These are phyloP conservation scores for Pseudopithomyces maydicus DNA, from an alignment of 2,329 filamentous ascomycete species.

Conservation along the genomic window DNA sequence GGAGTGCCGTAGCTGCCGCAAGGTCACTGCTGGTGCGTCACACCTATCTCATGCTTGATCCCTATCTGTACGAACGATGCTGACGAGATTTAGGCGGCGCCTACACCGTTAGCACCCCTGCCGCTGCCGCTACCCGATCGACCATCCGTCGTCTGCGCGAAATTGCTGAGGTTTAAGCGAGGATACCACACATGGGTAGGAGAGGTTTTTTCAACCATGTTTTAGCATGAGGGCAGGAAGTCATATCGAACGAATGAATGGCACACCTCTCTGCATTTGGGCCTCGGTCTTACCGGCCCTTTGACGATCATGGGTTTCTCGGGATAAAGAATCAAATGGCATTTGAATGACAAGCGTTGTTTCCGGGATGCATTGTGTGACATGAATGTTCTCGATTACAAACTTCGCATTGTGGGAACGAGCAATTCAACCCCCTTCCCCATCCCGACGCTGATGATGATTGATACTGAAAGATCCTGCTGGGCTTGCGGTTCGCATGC, in stretches of 20 bases:
- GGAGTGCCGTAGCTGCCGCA: constrained; percentile 95
- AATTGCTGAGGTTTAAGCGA: constrained; percentile 86
- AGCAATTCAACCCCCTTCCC: too few relatives aligned
- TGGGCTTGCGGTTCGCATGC: background rate
- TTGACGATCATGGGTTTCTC: constrained; percentile 40
- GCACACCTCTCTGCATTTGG: constrained; percentile 35
- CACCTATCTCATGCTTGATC: background rate
- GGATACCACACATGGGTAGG: constrained; percentile 31
- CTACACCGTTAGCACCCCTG: constrained; percentile 92
- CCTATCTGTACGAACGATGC: background rate
- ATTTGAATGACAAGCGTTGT: constrained; percentile 30
- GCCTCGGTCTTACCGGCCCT: constrained; percentile 41
- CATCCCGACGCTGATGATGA: too few relatives aligned
- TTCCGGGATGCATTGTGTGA: background rate
- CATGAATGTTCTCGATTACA: background rate
- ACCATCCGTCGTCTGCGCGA: constrained; percentile 96
- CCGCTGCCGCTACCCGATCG: constrained; percentile 91
- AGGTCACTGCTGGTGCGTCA: constrained; percentile 72
- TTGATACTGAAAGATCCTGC: too few relatives aligned
- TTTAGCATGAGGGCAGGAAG: constrained; percentile 36
- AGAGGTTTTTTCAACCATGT: constrained; percentile 43
- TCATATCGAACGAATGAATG: constrained; percentile 31
- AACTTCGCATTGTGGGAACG: too few relatives aligned
- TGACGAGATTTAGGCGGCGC: constrained; percentile 66
- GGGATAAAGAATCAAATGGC: constrained; percentile 42